Conservation (phyloP, 73 alveolate species). For the Breviolum minutum region DNA sequence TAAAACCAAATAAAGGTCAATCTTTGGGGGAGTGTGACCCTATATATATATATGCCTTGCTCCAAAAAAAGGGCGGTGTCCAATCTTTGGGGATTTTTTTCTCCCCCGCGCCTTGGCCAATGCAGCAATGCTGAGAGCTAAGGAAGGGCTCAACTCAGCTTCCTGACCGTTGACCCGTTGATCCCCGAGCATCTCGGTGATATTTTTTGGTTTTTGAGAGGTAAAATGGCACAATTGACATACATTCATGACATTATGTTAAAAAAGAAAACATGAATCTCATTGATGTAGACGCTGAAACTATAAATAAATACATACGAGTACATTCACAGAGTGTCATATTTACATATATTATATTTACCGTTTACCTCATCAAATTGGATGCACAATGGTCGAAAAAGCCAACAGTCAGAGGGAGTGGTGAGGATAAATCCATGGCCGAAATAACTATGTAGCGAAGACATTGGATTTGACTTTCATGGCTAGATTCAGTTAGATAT, state of each 20-base stretch:
- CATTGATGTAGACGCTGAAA: neutral
- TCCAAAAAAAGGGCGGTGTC: too few relatives aligned
- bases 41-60: neutral
- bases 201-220: too few relatives aligned
- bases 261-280: too few relatives aligned
- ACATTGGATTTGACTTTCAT: neutral
- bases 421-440: too few relatives aligned
- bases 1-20: too few relatives aligned
- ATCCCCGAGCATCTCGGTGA: too few relatives aligned
- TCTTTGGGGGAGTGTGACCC: too few relatives aligned
- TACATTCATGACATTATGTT: constrained; percentile 1
- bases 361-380: neutral
- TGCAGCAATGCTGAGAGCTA: constrained; percentile 72
- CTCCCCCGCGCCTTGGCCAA: constrained; percentile 36
- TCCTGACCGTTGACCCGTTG: constrained; percentile 7
- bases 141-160: constrained; percentile 48
- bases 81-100: too few relatives aligned
- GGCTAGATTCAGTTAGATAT: neutral
- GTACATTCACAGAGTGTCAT: too few relatives aligned
- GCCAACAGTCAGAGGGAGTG: too few relatives aligned
- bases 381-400: too few relatives aligned
- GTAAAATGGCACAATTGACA: neutral
- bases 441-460: too few relatives aligned
- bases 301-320: neutral
- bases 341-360: neutral